Percentiles rank a stretch among this genome's conserved stretches.
Evolutionary conservation across 2,329 filamentous ascomycete genomes (phyloP).

Genomic region (Talaromyces sp.): DNA sequence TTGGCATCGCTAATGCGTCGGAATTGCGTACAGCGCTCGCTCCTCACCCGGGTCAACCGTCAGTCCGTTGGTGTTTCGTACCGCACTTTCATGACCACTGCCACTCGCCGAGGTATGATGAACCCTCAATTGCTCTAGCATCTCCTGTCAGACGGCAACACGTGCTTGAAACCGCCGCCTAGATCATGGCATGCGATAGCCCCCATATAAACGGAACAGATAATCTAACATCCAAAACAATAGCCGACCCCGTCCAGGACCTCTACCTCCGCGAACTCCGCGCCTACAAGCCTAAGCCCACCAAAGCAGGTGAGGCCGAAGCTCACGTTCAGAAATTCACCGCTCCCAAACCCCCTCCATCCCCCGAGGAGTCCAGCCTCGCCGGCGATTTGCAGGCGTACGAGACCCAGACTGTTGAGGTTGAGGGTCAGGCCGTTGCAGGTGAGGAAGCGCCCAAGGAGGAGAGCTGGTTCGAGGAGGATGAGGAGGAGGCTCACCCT

Average conservation of each 20-base stretch:
- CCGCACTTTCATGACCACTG: constrained; percentile 63
- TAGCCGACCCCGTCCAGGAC: constrained; percentile 96
- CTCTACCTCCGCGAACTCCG: constrained; percentile 96
- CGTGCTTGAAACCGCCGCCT: background rate
- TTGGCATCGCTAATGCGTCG: background rate
- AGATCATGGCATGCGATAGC: background rate
- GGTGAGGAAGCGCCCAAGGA: constrained; percentile 60
- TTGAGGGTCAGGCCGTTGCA: constrained; percentile 75
- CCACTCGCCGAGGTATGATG: constrained; percentile 59
- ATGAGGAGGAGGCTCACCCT: constrained; percentile 48
- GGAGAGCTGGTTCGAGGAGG: constrained; percentile 82
- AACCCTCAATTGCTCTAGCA: constrained; percentile 20
- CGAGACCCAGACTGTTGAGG: constrained; percentile 88
- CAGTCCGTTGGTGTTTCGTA: constrained; percentile 55
- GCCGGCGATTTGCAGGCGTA: constrained; percentile 90
- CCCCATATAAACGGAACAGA: background rate
- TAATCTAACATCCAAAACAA: background rate
- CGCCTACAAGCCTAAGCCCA: constrained; percentile 79
- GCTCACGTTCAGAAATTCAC: constrained; percentile 88
- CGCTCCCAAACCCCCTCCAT: constrained; percentile 74
- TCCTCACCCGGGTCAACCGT: constrained; percentile 59
- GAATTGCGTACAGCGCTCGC: constrained; percentile 51
- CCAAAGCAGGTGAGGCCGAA: constrained; percentile 84
- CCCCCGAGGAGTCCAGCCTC: constrained; percentile 91
- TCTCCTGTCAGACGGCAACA: background rate